Evolutionary conservation across 192 early-diverging fungal species (phyloP).

Genomic region (Tieghemiomyces parasiticus): DNA sequence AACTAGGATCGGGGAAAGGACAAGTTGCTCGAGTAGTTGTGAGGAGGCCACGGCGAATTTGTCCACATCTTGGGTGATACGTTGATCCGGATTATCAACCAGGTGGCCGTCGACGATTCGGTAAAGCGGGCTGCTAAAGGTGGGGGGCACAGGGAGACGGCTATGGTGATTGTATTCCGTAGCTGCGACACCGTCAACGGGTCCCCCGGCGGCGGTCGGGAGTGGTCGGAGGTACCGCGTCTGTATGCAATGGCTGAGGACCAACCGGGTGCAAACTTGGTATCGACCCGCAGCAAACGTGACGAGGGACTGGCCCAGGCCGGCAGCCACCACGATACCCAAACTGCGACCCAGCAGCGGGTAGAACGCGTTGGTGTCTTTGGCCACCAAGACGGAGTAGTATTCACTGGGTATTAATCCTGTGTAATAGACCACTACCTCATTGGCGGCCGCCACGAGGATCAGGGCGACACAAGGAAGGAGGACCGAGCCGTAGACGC

Average conservation of each 20-base stretch:
- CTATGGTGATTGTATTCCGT: too few relatives aligned
- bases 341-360: conserved; percentile 36
- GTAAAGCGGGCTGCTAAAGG: conserved; percentile 46
- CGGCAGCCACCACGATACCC: conserved; percentile 36
- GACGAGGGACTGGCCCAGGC: conserved; percentile 38
- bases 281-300: conserved; percentile 44
- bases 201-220: too few relatives aligned
- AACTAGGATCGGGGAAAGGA: conserved; percentile 59
- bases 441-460: conserved; percentile 21
- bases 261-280: conserved; percentile 38
- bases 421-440: conserved; percentile 45
- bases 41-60: conserved; percentile 36
- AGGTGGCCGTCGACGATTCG: conserved; percentile 31
- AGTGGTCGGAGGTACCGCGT: conserved; percentile 37
- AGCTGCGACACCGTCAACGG: too few relatives aligned
- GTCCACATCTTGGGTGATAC: conserved; percentile 82
- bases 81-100: conserved; percentile 75
- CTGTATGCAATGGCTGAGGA: conserved; percentile 49
- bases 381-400: conserved; percentile 53
- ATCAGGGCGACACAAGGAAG: conserved; percentile 28
- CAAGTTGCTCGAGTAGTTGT: conserved; percentile 39
- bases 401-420: conserved; percentile 58
- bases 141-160: too few relatives aligned
- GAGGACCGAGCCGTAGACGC: conserved; percentile 1
- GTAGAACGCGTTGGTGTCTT: conserved; percentile 42